phyloP scores from a whole-genome alignment of 2,329 filamentous ascomycete species.

The Pyrenophora tritici-repentis region DNA sequence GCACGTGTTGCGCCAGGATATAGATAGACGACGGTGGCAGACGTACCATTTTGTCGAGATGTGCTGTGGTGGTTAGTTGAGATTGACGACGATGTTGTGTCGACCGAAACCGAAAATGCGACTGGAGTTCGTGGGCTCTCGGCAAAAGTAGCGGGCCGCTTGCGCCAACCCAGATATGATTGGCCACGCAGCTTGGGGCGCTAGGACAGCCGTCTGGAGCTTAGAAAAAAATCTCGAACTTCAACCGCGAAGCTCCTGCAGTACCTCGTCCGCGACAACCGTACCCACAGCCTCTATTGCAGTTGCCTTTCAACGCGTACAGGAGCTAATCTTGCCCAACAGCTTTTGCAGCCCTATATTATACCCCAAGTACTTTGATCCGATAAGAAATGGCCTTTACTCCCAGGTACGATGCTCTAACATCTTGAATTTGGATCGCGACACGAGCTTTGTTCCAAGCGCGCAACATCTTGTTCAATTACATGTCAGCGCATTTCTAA shows the following conservation, averaged over 20 bases:
- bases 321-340: slow-evolving; percentile 12
- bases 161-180: slow-evolving; percentile 4
- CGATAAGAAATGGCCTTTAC: slow-evolving; percentile 36
- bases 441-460: not conserved
- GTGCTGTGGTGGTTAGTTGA: slow-evolving; percentile 45
- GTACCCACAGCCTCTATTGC: slow-evolving; percentile 7
- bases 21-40: slow-evolving; percentile 8
- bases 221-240: slow-evolving; percentile 15
- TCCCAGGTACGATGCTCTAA: slow-evolving; percentile 31
- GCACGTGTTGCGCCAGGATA: slow-evolving; percentile 6
- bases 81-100: slow-evolving; percentile 22
- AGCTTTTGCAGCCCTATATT: slow-evolving; percentile 19
- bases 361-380: slow-evolving; percentile 6
- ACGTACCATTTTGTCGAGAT: slow-evolving; percentile 52
- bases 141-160: slow-evolving; percentile 27
- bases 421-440: slow-evolving; percentile 2
- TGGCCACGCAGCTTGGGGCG: slow-evolving; percentile 6
- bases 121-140: slow-evolving; percentile 29
- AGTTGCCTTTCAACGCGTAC: slow-evolving; percentile 16
- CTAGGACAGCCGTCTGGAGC: slow-evolving; percentile 12
- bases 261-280: slow-evolving; percentile 18
- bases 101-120: slow-evolving; percentile 31
- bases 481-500: slow-evolving; percentile 9
- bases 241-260: slow-evolving; percentile 20
- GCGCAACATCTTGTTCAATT: not conserved